These are phyloP conservation scores for Handroanthus guayacan DNA, from an alignment of 257 asterid species.

Conservation along the genomic window DNA sequence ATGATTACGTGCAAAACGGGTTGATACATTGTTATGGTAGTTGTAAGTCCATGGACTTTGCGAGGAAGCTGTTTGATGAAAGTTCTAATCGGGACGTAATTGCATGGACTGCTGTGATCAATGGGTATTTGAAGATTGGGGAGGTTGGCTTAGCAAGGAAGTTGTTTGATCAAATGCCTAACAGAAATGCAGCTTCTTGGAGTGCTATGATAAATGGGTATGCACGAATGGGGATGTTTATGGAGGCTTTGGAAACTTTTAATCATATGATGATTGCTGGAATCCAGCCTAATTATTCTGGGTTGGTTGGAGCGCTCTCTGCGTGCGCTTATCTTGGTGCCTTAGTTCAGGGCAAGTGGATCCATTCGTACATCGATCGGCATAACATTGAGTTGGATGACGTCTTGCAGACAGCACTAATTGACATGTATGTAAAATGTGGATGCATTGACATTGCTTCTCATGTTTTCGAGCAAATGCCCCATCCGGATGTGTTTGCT, in stretches of 20 bases:
- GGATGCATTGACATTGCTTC: conserved; percentile 54
- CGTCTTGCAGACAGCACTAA: conserved; percentile 54
- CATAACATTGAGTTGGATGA: conserved; percentile 42
- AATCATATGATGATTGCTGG: conserved; percentile 50
- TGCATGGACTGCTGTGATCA: conserved; percentile 60
- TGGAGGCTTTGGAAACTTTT: conserved; percentile 50
- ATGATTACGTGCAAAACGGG: conserved; percentile 69
- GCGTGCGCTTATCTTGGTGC: conserved; percentile 56
- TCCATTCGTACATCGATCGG: conserved; percentile 49
- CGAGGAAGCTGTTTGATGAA: conserved; percentile 53
- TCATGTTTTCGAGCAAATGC: conserved; percentile 49
- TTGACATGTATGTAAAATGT: conserved; percentile 70
- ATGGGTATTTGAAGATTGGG: conserved; percentile 53
- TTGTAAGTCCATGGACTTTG: conserved; percentile 39
- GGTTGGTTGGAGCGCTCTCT: conserved; percentile 50
- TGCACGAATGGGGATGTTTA: conserved; percentile 49
- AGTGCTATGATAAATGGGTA: conserved; percentile 64
- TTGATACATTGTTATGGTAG: conserved; percentile 56
- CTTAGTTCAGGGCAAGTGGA: conserved; percentile 60
- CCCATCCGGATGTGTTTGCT: conserved; percentile 47
- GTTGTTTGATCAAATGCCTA: conserved; percentile 67
- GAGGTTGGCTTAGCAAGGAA: conserved; percentile 41
- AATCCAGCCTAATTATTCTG: conserved; percentile 50
- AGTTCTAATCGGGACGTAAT: conserved; percentile 47
- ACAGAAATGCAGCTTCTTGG: conserved; percentile 56